Base-by-base conservation (phyloP, 805 yeast species). In the Metschnikowia kunwiensis region DNA sequence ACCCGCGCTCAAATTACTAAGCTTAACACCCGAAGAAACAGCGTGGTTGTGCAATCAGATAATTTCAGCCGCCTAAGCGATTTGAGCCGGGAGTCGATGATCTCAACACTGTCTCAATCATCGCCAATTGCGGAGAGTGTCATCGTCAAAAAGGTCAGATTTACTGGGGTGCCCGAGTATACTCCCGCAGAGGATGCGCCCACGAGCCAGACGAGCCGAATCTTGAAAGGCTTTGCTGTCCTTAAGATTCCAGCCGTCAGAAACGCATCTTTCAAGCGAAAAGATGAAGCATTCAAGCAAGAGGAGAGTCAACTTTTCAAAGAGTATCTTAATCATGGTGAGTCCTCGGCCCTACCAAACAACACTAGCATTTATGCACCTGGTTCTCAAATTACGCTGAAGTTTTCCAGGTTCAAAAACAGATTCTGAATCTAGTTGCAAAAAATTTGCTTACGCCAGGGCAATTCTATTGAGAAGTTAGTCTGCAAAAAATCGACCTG, bases 181-280 rank as follows among this genome's bases (percentile, higher is more conserved):
- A 50, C 68, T 2, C 75, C 68, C 22, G 75, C 68, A 5, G 82
- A 76, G 50, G 82, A 76, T 54, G 76, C 75, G 0, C 80, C 80
- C 1, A 61, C 77, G 7, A 56, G 53, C 27, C 65, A 63, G 34
- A 51, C 69, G 3, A 55, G 55, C 35, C 51, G 55, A 15, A 60
- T 68, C 10, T 44, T 68, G 20, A 61, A 58, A 48, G 61, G 65
- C 45, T 68, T 68, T 50, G 68, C 70, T 0, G 57, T 59, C 13
- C 61, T 65, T 40, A 56, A 51, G 24, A 28, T 45, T 5, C 41
- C 49, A 7, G 32, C 39, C 4, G 29, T 34, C 6, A 27, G 20
- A 6, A 30, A 27, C n/a, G 25, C 46, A 20, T 32, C 44, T 6
- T 53, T 57, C 38, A 59, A 53, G 45, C 60, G 60, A 42, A 61